Conservation (phyloP, 2,329 filamentous ascomycete genomes). For the Curvularia hawaiiensis region DNA sequence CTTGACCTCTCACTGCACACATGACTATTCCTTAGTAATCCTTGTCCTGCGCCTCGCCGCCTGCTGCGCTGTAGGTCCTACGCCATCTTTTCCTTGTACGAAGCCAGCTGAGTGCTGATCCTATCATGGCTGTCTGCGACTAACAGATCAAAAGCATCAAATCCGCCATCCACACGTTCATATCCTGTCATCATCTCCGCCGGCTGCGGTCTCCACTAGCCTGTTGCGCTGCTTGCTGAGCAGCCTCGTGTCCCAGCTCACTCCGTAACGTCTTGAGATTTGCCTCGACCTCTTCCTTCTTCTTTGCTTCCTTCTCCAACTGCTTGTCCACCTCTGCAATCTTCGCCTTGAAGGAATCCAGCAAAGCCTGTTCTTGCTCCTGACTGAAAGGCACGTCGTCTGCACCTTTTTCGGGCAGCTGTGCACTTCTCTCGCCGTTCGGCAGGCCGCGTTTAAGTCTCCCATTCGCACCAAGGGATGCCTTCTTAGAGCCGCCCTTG, state of each 20-base stretch:
- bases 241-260: constrained; percentile 44
- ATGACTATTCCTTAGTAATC: not conserved
- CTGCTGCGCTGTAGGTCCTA: not conserved
- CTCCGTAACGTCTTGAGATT: constrained; percentile 38
- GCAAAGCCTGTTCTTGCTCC: constrained; percentile 43
- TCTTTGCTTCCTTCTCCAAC: constrained; percentile 39
- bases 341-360: constrained; percentile 38
- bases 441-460: constrained; percentile 43
- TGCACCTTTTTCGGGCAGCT: constrained; percentile 42
- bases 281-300: constrained; percentile 38
- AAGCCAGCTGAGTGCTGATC: not conserved
- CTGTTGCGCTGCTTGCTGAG: constrained; percentile 46
- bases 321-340: constrained; percentile 42
- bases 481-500: constrained; percentile 52
- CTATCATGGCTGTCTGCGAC: not conserved
- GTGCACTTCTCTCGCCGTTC: constrained; percentile 44
- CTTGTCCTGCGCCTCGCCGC: no score
- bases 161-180: not conserved
- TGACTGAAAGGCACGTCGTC: constrained; percentile 44
- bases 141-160: not conserved
- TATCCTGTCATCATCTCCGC: constrained; percentile 29
- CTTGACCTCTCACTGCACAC: no score
- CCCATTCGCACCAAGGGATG: constrained; percentile 39
- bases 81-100: not conserved
- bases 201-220: constrained; percentile 45